These are phyloP conservation scores for Leavenworthia alabamica DNA, from an alignment of 345 rosid genomes.

Conservation along the genomic window DNA sequence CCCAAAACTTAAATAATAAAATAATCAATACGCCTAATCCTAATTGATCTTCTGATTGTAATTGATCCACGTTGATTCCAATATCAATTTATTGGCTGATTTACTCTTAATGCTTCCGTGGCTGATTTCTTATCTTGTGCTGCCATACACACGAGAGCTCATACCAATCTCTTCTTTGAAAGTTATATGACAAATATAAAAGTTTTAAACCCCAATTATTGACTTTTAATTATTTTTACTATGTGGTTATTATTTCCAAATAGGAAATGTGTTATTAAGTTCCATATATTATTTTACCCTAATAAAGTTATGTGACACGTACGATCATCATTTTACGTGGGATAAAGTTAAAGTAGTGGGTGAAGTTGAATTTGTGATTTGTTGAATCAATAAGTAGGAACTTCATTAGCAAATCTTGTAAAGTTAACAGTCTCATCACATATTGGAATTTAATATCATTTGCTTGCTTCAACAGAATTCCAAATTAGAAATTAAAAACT, in stretches of 20 bases:
- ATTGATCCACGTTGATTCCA: slow-evolving; percentile 12
- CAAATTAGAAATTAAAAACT: background rate
- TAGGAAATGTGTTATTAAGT: background rate
- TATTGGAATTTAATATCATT: background rate
- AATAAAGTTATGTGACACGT: slow-evolving; percentile 6
- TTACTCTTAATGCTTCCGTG: background rate
- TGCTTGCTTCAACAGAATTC: background rate
- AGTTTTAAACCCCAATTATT: background rate
- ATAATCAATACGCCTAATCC: background rate
- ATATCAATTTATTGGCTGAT: background rate
- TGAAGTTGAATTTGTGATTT: background rate
- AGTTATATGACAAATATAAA: background rate
- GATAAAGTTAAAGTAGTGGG: slow-evolving; percentile 8
- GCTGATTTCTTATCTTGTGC: background rate
- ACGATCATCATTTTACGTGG: slow-evolving; percentile 1
- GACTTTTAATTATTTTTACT: background rate
- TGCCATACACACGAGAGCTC: background rate
- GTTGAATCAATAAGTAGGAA: background rate
- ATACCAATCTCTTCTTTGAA: background rate
- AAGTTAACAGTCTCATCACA: slow-evolving; percentile 16
- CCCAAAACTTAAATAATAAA: too few relatives aligned
- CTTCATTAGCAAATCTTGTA: slow-evolving; percentile 11
- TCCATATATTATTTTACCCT: background rate
- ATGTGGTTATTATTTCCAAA: background rate
- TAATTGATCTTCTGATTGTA: background rate